Evolutionary conservation across 1,139 yeast species (phyloP), one percentile per base, ranked within the genome.

Genomic region (Candida sp.): DNA sequence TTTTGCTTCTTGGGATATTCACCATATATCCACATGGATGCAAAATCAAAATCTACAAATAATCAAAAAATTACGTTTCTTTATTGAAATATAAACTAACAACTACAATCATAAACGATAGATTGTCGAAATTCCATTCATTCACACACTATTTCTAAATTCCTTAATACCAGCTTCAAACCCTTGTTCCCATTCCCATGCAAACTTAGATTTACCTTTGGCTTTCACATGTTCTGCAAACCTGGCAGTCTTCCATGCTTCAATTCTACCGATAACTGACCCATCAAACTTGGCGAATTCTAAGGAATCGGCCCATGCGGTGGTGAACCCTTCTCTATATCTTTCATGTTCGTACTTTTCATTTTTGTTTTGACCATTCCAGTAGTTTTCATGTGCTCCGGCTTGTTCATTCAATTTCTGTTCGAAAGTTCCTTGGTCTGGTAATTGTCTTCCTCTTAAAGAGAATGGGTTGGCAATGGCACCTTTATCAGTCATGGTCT

Each of bases 151-250:
- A 30, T 37, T 37, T 22, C 23, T 37, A 44, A 70, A 74, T 32
- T 59, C 62, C 46, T 66, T 53, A 49, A 78, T 51, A 0, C 89
- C 97, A 41, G 77, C 73, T 44, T 79, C 79, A 58, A 79, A 90
- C 0, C 96, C 97, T 51, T 86, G 93, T 32, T 83, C 87, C 85
- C 88, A 91, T 61, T 87, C 96, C 97, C 97, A 91, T 43, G 81
- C 49, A 57, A 68, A 75, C 44, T 70, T 68, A 54, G 84, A 77
- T 3, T 64, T 54, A 3, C 95, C 95, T 46, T 77, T 74, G 9
- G 66, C 65, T 5, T 64, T 53, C 23, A 79, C 57, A 61, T 89
- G 95, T 53, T 87, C 87, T 5, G 58, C 60, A 35, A 76, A 54
- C 42, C 77, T 58, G 6, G 73, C 65, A 22, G 61, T 56, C 50